Evolutionary conservation across 2,329 filamentous ascomycete species (phyloP).

Genomic region (Trichoderma endophyticum): DNA sequence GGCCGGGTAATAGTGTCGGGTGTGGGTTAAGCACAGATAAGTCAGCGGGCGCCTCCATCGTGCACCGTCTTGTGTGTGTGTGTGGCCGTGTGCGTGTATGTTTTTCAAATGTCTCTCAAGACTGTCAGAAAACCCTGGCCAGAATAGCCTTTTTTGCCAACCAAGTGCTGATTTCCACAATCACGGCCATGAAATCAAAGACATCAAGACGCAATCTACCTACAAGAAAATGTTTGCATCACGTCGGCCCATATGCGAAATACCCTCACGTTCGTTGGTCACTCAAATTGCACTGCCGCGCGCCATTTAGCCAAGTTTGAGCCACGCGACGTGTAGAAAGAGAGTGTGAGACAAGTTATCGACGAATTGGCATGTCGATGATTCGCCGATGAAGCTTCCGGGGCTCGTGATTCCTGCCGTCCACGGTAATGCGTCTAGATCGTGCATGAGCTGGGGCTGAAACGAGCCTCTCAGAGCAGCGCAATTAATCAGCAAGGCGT

Average conservation of each 20-base stretch:
- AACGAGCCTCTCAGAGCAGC: conserved; percentile 32
- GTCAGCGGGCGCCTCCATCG: conserved; percentile 21
- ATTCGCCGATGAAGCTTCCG: conserved; percentile 4
- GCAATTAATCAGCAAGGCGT: conserved; percentile 36
- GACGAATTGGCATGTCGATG: conserved; percentile 7
- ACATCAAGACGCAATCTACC: not conserved
- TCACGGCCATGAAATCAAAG: not conserved
- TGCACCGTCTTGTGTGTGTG: not conserved
- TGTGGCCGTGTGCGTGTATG: not conserved
- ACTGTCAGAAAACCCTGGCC: not conserved
- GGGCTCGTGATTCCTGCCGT: not conserved
- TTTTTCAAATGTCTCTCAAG: not conserved
- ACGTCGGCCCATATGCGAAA: conserved; percentile 3
- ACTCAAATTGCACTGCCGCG: not conserved
- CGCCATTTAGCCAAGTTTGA: conserved; percentile 4
- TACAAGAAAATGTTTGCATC: conserved; percentile 7
- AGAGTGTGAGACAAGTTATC: not conserved
- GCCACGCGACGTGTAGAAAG: not conserved
- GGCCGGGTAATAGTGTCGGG: conserved; percentile 41
- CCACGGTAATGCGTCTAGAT: conserved; percentile 1
- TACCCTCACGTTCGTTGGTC: conserved; percentile 16
- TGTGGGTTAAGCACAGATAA: conserved; percentile 48
- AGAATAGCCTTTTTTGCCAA: not conserved
- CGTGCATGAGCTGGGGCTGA: conserved; percentile 4
- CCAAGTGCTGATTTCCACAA: conserved; percentile 2